Conservation (phyloP, 148 eudicot species). For the Chenopodium formosanum region DNA sequence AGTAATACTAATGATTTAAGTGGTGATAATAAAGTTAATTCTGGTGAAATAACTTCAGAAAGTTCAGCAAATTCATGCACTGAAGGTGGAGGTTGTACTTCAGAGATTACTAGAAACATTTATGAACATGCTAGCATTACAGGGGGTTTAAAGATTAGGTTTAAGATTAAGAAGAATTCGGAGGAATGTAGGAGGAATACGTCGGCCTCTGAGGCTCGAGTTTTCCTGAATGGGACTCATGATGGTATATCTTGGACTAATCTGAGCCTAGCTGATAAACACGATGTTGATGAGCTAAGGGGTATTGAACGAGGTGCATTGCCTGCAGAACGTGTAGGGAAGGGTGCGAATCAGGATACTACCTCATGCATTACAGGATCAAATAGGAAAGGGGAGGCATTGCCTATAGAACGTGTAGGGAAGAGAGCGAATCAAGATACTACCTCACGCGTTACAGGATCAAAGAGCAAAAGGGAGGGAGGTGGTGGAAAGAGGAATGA, state of each 20-base stretch:
- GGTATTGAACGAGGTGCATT: background rate
- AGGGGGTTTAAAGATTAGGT: background rate
- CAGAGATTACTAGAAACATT: background rate
- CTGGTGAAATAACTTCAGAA: background rate
- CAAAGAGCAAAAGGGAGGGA: slow-evolving; percentile 34
- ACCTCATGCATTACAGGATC: slow-evolving; percentile 27
- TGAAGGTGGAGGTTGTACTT: background rate
- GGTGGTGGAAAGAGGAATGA: slow-evolving; percentile 74
- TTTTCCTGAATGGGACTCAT: background rate
- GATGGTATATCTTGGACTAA: background rate
- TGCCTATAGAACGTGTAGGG: slow-evolving; percentile 1
- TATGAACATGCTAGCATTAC: background rate
- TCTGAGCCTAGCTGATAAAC: background rate
- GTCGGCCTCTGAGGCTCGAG: background rate
- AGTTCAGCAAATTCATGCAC: background rate
- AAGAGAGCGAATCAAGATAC: slow-evolving; percentile 21
- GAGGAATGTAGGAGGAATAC: background rate
- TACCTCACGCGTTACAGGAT: slow-evolving; percentile 27
- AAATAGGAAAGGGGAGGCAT: slow-evolving; percentile 31
- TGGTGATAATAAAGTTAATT: background rate
- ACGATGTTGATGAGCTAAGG: background rate
- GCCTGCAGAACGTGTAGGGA: slow-evolving; percentile 6
- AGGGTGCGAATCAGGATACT: slow-evolving; percentile 19
- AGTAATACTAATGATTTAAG: background rate
- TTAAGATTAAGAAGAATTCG: background rate